Percentiles rank a stretch among this genome's conserved stretches.
These are phyloP conservation scores for Stephanodiscus minutulus DNA, from an alignment of 108 stramenopile species.

Conservation along the genomic window DNA sequence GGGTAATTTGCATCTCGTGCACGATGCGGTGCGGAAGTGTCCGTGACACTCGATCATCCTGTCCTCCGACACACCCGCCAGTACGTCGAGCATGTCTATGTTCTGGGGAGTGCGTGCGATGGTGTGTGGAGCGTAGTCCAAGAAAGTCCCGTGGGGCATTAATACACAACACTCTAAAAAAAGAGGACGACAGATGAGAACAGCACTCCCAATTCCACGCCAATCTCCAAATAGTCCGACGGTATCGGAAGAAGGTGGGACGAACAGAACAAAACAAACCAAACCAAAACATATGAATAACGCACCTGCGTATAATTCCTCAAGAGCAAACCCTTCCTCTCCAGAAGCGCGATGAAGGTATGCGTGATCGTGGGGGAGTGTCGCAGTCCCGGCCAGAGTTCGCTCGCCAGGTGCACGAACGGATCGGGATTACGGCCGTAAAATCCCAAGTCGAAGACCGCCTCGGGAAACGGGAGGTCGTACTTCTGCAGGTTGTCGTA, in stretches of 20 bases:
- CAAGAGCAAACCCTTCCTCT: conserved; percentile 73
- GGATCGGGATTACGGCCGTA: conserved; percentile 75
- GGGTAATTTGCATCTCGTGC: conserved; percentile 52
- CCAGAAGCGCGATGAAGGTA: conserved; percentile 84
- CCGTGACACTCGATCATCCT: conserved; percentile 92
- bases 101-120: conserved; percentile 44
- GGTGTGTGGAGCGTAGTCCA: too few relatives aligned
- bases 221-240: not conserved
- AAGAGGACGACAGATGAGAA: not conserved
- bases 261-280: too few relatives aligned
- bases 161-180: not conserved
- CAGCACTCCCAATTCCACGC: too few relatives aligned
- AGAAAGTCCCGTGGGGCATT: too few relatives aligned
- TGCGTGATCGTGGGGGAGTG: conserved; percentile 89
- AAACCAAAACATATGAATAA: conserved; percentile 1
- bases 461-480: conserved; percentile 89
- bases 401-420: conserved; percentile 74
- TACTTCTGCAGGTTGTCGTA: conserved; percentile 91
- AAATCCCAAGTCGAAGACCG: conserved; percentile 91
- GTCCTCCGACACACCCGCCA: conserved; percentile 82
- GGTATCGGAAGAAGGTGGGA: too few relatives aligned
- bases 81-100: conserved; percentile 91
- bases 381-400: conserved; percentile 84
- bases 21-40: conserved; percentile 80
- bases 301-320: conserved; percentile 83